Evolutionary conservation across 1,139 yeast genomes (phyloP), one percentile per base, ranked within the genome.

Genomic region (Saccharomycopsis hybrid): DNA sequence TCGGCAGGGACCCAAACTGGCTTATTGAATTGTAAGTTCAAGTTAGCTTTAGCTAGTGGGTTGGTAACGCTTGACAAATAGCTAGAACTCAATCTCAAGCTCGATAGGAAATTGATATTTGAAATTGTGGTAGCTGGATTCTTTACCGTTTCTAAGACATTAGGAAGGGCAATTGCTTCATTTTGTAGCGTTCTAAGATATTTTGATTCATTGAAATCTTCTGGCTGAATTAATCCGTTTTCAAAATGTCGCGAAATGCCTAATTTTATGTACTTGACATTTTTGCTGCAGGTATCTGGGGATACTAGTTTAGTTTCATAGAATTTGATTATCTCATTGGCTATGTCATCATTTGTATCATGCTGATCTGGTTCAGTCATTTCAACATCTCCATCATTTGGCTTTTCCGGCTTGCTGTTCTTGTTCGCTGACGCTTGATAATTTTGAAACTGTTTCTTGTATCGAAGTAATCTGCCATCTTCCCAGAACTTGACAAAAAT

Each of bases 401-500:
- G 29, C 32, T 25, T 28, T 35, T 32, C 29, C 9, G 4, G 25
- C 11, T 31, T 41, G 7, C 4, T 5, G 9, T 29, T 29, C 13
- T 28, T 35, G 9, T 28, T 5, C 42, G 11, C 18, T 18, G 18
- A 18, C 18, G 18, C 18, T 18, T 18, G 18, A 18, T 18, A 18
- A 31, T 11, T 31, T 31, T 31, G 35, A 8, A 11, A 8, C 11
- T 7, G 7, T 31, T 31, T 31, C 31, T 32, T 44, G 30, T 51
- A 48, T 5, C 33, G 35, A 7, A 51, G n/a, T 27, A 43, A 30
- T 36, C 54, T 31, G n/a, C 44, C 46, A 44, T 50, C 48, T 33
- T 48, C 48, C 55, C 55, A 53, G 32, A 40, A 53, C 31, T 50
- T 45, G 3, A 53, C 44, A 30, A 48, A 53, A 9, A 53, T 32